Evolutionary conservation across 2,329 filamentous ascomycete species (phyloP).

Genomic region (Aspergillus felis): DNA sequence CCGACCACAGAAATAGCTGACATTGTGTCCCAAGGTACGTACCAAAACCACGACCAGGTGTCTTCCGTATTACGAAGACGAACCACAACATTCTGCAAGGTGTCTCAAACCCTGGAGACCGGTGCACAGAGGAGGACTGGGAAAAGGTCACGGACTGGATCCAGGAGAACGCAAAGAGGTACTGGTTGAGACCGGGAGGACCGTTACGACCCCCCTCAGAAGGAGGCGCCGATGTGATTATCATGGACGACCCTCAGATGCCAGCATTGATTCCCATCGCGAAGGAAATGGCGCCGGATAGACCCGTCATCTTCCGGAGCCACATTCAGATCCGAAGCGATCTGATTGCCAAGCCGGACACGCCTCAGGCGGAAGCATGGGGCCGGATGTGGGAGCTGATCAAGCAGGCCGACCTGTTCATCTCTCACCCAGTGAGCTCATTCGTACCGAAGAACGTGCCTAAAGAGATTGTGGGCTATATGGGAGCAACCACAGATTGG

Average conservation of each 20-base stretch:
- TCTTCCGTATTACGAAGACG: constrained; percentile 81
- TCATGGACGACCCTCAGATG: constrained; percentile 84
- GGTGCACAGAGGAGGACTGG: constrained; percentile 61
- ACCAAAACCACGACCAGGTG: constrained; percentile 71
- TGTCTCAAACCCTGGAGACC: constrained; percentile 62
- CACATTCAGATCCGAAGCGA: constrained; percentile 81
- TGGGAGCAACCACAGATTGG: constrained; percentile 81
- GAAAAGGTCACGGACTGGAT: constrained; percentile 67
- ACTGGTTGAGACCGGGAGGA: constrained; percentile 67
- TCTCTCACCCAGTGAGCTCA: constrained; percentile 72
- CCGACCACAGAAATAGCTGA: constrained; percentile 5
- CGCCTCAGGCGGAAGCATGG: constrained; percentile 71
- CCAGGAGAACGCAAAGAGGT: constrained; percentile 66
- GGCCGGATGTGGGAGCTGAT: constrained; percentile 70
- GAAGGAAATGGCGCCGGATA: constrained; percentile 65
- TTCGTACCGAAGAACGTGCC: constrained; percentile 71
- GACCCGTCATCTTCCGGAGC: constrained; percentile 74
- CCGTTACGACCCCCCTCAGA: constrained; percentile 62
- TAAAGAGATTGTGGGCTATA: constrained; percentile 63
- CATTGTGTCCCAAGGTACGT: constrained; percentile 52
- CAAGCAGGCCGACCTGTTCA: constrained; percentile 69
- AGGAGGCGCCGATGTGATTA: constrained; percentile 71
- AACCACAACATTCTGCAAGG: constrained; percentile 87
- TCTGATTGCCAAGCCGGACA: constrained; percentile 58
- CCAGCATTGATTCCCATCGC: constrained; percentile 71